phyloP scores from a whole-genome alignment of 495 filamentous ascomycete species.

The Talaromyces borbonicus region DNA sequence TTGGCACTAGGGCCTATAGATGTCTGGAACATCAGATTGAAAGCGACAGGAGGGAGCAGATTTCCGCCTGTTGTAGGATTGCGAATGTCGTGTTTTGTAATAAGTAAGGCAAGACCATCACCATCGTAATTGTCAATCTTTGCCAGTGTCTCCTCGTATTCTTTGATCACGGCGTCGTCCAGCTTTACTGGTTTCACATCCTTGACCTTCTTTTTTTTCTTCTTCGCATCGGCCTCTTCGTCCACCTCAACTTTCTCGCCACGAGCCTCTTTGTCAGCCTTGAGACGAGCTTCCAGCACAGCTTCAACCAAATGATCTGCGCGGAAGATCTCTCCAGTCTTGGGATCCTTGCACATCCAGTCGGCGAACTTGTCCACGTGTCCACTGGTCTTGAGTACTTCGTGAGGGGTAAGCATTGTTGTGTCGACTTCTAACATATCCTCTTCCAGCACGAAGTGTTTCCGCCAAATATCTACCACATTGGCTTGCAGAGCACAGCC shows the following conservation, averaged over 20 bases:
- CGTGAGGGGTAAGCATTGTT: slow-evolving; percentile 74
- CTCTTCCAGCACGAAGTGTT: slow-evolving; percentile 83
- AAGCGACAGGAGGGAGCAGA: slow-evolving; percentile 52
- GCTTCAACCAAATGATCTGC: slow-evolving; percentile 96
- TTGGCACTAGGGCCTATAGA: slow-evolving; percentile 58
- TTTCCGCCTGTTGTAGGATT: slow-evolving; percentile 53
- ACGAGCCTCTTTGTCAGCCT: slow-evolving; percentile 69
- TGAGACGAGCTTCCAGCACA: slow-evolving; percentile 72
- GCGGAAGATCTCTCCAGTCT: slow-evolving; percentile 91
- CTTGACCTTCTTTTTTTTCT: slow-evolving; percentile 58
- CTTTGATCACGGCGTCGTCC: slow-evolving; percentile 51
- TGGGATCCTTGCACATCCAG: slow-evolving; percentile 99
- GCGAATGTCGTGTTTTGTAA: slow-evolving; percentile 54
- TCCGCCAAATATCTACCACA: slow-evolving; percentile 85
- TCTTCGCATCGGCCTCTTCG: slow-evolving; percentile 51
- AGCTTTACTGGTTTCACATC: slow-evolving; percentile 49
- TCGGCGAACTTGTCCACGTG: slow-evolving; percentile 98
- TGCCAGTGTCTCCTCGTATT: slow-evolving; percentile 60
- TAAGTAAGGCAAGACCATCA: slow-evolving; percentile 51
- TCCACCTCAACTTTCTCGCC: slow-evolving; percentile 62
- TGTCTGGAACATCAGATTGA: slow-evolving; percentile 72
- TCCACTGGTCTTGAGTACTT: slow-evolving; percentile 90
- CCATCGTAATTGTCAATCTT: slow-evolving; percentile 66
- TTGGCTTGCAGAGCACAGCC: slow-evolving; percentile 74
- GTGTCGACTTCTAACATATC: slow-evolving; percentile 89